Conservation (phyloP, 1,139 yeast genomes). For the Suhomyces ambrosiae region DNA sequence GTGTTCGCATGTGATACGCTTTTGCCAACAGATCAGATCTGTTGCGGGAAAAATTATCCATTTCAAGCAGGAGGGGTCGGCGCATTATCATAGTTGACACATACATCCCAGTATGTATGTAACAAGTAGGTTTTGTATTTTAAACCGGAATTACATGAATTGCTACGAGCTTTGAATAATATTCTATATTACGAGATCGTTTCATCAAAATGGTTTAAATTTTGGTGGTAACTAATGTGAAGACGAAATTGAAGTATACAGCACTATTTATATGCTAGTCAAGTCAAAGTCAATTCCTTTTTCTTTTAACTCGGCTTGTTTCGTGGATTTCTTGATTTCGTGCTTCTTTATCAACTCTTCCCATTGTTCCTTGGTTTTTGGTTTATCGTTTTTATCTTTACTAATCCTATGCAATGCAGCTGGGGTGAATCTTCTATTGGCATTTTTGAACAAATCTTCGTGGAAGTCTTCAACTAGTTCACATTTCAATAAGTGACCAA, state of each 20-base stretch:
- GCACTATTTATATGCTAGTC: constrained; percentile 9
- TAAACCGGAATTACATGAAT: no score
- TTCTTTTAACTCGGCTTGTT: constrained; percentile 49
- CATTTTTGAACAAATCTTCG: constrained; percentile 54
- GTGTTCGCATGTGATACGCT: neutral
- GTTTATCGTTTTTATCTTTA: constrained; percentile 55
- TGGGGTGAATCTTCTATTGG: constrained; percentile 56
- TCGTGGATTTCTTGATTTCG: constrained; percentile 46
- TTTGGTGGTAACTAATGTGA: no score
- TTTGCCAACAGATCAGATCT: neutral
- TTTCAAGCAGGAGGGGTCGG: neutral
- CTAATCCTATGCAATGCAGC: constrained; percentile 65
- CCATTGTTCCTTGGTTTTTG: constrained; percentile 63
- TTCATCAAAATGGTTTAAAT: no score
- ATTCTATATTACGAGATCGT: no score
- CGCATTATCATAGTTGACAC: neutral
- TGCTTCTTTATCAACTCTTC: constrained; percentile 46
- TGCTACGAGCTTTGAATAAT: no score
- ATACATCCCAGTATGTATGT: neutral
- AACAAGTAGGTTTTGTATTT: no score
- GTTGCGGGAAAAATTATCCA: constrained; percentile 1
- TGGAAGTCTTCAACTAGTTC: constrained; percentile 49
- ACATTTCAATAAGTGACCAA: constrained; percentile 82
- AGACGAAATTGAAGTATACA: no score
- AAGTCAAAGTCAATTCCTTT: constrained; percentile 58